Evolutionary conservation across 2,329 filamentous ascomycete species (phyloP).

Genomic region (Fusarium pseudoanthophilum): DNA sequence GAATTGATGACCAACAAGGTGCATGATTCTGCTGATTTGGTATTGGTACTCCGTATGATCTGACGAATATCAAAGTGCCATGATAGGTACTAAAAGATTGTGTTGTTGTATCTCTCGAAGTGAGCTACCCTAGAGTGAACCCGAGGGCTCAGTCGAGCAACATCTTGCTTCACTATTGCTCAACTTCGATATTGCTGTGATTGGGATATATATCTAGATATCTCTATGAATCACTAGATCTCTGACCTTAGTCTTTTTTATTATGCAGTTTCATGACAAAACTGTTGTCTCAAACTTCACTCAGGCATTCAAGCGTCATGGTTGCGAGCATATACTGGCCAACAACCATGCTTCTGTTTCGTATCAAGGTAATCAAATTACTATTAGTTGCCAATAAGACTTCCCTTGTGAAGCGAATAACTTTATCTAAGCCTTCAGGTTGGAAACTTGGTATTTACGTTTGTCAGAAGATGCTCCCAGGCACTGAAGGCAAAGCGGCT

Average conservation of each 20-base stretch:
- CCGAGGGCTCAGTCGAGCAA: background rate
- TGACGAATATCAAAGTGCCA: background rate
- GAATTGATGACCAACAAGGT: background rate
- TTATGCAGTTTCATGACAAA: background rate
- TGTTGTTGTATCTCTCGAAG: background rate
- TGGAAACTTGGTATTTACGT: background rate
- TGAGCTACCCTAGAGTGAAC: background rate
- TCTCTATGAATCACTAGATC: too few relatives aligned
- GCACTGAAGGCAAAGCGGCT: slow-evolving; percentile 10
- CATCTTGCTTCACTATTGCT: background rate
- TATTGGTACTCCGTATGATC: background rate
- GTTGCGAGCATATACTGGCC: background rate
- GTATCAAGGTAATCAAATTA: background rate
- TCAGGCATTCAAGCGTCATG: too few relatives aligned
- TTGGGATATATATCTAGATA: background rate
- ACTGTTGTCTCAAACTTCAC: background rate
- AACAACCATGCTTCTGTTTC: background rate
- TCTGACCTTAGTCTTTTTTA: background rate
- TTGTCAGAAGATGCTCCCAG: background rate
- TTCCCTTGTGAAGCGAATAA: background rate
- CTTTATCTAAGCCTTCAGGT: background rate
- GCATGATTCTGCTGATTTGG: background rate
- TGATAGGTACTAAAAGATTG: background rate
- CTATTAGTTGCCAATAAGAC: too few relatives aligned
- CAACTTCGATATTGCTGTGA: background rate